Percentiles rank a stretch among this genome's conserved stretches.
phyloP scores from a whole-genome alignment of 31 red algal genomes.

The Odonthalia washingtoniensis region DNA sequence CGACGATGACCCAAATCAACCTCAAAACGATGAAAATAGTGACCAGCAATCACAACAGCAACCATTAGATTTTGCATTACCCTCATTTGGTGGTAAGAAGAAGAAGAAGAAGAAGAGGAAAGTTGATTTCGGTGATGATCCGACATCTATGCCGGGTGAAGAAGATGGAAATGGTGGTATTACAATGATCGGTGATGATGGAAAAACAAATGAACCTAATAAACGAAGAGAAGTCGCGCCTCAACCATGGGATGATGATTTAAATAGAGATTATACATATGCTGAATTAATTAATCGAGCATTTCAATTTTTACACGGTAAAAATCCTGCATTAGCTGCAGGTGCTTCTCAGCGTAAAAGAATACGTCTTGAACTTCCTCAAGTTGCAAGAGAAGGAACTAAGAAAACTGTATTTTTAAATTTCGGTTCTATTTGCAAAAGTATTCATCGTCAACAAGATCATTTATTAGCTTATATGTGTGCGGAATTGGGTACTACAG shows the following conservation, averaged over 20 bases:
- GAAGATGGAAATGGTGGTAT: conserved; percentile 3
- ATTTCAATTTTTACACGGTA: conserved; percentile 90
- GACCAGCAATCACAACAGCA: conserved; percentile 6
- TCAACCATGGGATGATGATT: conserved; percentile 73
- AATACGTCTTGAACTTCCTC: conserved; percentile 77
- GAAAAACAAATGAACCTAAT: neutral
- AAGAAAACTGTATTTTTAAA: conserved; percentile 97
- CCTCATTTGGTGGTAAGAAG: conserved; percentile 73
- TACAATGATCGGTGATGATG: neutral
- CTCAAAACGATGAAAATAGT: neutral
- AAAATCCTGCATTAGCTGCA: conserved; percentile 66
- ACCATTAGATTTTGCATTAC: conserved; percentile 61
- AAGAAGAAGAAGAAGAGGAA: conserved; percentile 91
- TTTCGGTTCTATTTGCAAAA: conserved; percentile 94
- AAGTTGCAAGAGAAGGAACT: conserved; percentile 88
- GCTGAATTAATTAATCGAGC: conserved; percentile 79
- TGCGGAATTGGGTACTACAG: conserved; percentile 94
- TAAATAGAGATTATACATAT: conserved; percentile 95
- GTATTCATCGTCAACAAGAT: conserved; percentile 91
- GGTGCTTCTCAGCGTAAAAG: conserved; percentile 65
- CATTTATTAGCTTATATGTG: conserved; percentile 90
- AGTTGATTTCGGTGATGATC: conserved; percentile 80
- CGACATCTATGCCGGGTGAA: neutral
- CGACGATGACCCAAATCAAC: conserved; percentile 14
- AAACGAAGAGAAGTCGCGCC: conserved; percentile 49